Percentiles rank a stretch among this genome's conserved stretches.
These are phyloP conservation scores for Fistulifera solaris DNA, from an alignment of 108 stramenopile genomes.

Conservation along the genomic window DNA sequence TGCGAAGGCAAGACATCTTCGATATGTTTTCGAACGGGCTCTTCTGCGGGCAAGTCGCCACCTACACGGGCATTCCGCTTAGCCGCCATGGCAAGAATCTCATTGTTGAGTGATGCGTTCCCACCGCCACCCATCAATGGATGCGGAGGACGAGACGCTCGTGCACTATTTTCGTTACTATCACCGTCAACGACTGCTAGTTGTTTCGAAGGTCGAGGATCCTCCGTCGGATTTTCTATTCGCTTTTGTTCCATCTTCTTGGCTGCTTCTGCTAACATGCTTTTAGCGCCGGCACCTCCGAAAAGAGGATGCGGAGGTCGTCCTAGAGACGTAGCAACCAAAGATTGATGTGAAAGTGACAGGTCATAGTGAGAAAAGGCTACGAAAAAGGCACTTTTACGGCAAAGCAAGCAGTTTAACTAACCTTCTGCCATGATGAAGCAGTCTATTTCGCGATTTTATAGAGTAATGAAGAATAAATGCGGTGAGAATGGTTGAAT, in stretches of 20 bases:
- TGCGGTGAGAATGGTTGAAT: no score
- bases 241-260: neutral
- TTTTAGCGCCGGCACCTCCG: conserved; percentile 8
- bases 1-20: neutral
- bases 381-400: no score
- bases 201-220: conserved; percentile 8
- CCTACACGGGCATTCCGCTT: neutral
- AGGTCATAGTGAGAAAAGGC: no score
- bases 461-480: no score
- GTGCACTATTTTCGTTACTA: no score
- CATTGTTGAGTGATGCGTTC: neutral
- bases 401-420: no score
- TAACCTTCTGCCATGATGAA: no score
- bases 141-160: conserved; percentile 4
- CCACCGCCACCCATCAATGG: conserved; percentile 7
- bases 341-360: no score
- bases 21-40: no score
- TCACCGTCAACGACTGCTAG: neutral
- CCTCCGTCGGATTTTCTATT: conserved; percentile 2
- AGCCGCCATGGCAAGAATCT: conserved; percentile 9
- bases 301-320: conserved; percentile 7
- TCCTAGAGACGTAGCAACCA: conserved; percentile 3
- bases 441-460: no score
- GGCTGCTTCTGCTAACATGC: conserved; percentile 3
- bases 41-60: neutral